phyloP scores from a whole-genome alignment of 208 protist species.

The Novymonas esmeraldas region DNA sequence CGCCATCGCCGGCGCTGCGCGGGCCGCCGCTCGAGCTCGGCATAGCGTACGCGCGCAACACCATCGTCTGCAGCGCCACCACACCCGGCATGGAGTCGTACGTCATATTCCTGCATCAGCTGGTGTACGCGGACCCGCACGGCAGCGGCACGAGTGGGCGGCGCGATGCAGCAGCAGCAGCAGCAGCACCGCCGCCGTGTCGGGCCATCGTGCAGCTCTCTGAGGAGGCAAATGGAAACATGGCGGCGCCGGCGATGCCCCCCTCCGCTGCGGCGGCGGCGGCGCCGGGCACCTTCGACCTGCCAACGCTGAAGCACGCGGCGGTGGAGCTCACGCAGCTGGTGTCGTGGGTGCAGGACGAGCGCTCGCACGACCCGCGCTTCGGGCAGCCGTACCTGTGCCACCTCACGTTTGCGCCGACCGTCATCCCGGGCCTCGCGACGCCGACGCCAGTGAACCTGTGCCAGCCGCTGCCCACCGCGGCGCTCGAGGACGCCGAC shows the following conservation, averaged over 20 bases:
- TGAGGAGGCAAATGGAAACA: conserved; percentile 29
- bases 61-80: conserved; percentile 50
- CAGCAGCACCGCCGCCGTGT: conserved; percentile 10
- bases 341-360: conserved; percentile 34
- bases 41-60: conserved; percentile 64
- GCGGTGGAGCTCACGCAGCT: conserved; percentile 38
- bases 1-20: conserved; percentile 17
- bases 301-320: conserved; percentile 40
- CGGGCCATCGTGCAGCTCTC: conserved; percentile 30
- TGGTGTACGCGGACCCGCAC: conserved; percentile 10
- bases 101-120: conserved; percentile 43
- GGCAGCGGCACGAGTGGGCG: not conserved
- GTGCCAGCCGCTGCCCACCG: conserved; percentile 1
- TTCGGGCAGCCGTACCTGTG: conserved; percentile 31
- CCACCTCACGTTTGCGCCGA: conserved; percentile 22
- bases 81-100: conserved; percentile 55
- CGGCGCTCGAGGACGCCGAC: conserved; percentile 14
- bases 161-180: not conserved
- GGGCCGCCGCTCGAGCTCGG: conserved; percentile 55
- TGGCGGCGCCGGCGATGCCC: conserved; percentile 20
- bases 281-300: conserved; percentile 25
- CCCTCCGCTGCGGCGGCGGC: not conserved
- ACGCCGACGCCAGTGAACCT: conserved; percentile 13
- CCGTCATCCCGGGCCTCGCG: conserved; percentile 11
- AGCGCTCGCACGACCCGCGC: conserved; percentile 28